Base-by-base conservation (phyloP, 805 yeast genomes). In the Nakazawaea ernobii region DNA sequence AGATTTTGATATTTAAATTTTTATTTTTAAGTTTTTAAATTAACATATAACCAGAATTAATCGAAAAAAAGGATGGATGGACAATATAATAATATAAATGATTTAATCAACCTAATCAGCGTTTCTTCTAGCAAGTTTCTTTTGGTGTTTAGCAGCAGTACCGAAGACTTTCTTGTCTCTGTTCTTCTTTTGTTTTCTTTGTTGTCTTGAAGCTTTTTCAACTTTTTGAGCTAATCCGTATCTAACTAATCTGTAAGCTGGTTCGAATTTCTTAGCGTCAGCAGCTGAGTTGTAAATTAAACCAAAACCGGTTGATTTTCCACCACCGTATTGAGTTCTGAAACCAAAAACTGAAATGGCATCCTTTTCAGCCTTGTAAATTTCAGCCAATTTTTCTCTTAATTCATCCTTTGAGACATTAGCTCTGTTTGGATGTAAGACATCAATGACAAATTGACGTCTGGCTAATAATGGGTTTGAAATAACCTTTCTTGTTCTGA, bases 251-350 rank as follows among this genome's bases (percentile, higher is more conserved):
- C 99, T 91, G 95, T 94, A 94, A 62, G 89, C 71, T 79, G 99
- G 99, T 82, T 94, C 99, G 75, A 94, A 92, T 77, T 84, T 91
- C 86, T 91, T 88, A 71, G 96, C 92, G 71, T 91, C 96, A 66
- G 95, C 97, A 68, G 81, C 88, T 65, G 96, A 87, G 86, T 89
- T 92, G 92, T 94, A 94, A 69, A 94, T 87, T 72, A 94, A 82
- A 77, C 98, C 99, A 79, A 94, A 94, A 73, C 99, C 99, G 60
- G 97, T 85, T 60, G 99, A 88, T 79, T 88, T 92, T 70, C 97
- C 96, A 77, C 99, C 99, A 88, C 99, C 99, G 76, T 80, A 94
- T 77, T 89, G 95, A 67, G 98, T 94, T 84, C 96, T 87, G 96
- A 94, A 88, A 74, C 98, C 98, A 71, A 94, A 94, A 64, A 92